A percentile compares a stretch with the other conserved stretches of the same genome.
Conservation (phyloP, 129 eudicot genomes). For the Escallonia herrerae region DNA sequence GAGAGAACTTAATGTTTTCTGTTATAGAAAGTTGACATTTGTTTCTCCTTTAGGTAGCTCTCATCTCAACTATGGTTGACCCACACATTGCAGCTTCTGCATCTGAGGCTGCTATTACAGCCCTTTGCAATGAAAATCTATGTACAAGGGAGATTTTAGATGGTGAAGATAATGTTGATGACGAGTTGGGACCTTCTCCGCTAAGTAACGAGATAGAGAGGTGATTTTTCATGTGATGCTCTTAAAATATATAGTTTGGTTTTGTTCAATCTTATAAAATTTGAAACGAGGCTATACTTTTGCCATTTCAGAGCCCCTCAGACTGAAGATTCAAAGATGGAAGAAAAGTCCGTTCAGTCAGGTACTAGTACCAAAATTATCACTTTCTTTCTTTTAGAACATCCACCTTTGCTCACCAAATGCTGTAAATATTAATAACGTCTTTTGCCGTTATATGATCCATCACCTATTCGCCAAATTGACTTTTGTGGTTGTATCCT, state of each 20-base stretch:
- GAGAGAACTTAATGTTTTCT: neutral
- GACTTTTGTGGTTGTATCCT: too few species aligned
- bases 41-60: slow-evolving; percentile 46
- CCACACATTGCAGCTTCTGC: slow-evolving; percentile 76
- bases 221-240: slow-evolving; percentile 23
- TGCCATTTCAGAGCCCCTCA: slow-evolving; percentile 32
- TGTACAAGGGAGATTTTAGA: slow-evolving; percentile 66
- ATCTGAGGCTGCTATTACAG: slow-evolving; percentile 74
- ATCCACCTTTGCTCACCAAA: neutral
- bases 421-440: too few species aligned
- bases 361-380: slow-evolving; percentile 23
- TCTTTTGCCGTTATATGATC: too few species aligned
- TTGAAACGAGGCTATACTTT: neutral
- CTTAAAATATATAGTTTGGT: neutral
- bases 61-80: slow-evolving; percentile 62
- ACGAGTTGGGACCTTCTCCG: slow-evolving; percentile 30
- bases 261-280: neutral
- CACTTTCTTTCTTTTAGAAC: neutral
- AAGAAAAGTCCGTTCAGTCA: slow-evolving; percentile 31
- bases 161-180: slow-evolving; percentile 31
- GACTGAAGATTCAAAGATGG: slow-evolving; percentile 34
- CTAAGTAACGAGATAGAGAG: slow-evolving; percentile 34
- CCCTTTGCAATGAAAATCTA: slow-evolving; percentile 74
- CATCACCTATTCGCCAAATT: too few species aligned
- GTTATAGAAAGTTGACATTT: neutral